Base-by-base conservation (phyloP, 2,329 filamentous ascomycete species). In the Acarospora socialis region DNA sequence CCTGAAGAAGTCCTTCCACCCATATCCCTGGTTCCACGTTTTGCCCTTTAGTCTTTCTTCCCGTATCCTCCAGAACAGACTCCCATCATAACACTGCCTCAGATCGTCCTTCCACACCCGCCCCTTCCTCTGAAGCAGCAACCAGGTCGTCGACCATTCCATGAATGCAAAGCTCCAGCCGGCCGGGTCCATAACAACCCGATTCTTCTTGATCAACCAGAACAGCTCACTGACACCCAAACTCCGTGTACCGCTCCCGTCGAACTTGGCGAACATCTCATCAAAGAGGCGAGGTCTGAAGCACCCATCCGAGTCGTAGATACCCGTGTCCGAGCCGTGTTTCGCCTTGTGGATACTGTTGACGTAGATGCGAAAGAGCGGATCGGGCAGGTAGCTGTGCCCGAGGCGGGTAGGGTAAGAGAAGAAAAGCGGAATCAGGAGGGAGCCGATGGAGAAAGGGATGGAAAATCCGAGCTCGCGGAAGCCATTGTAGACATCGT, bases 201-300 rank as follows among this genome's bases (percentile, higher is more conserved):
- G 44, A 44, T 65, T 56, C 5, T 57, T 59, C 34, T 53, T 54
- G 41, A 56, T 49, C 43, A 57, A 43, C 7, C 46, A 45, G 12
- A 47, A 42, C 14, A 62, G 36, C 39, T 64, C 61, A 31, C 45
- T 40, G 1, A 57, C 32, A 0, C 53, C 55, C 39, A 65, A 33
- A 2, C 55, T 54, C 10, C 57, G 50, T 44, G 58, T 49, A 39
- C 53, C 20, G 17, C 49, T 40, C 23, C 47, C 21, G 34, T 57
- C 55, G 41, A 63, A 65, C 40, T 64, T 65, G 2, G 50, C 40
- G 36, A 66, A 65, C 17, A 65, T 48, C 22, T 65, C 59, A 45
- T 66, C 61, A 33, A 65, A 63, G 9, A 53, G 48, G 44, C 63
- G 56, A 21, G 59, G 60, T 3, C 56, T 42, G 40, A 61, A 64